Conservation (phyloP, 306 rosid genomes). For the Inga laurina region DNA sequence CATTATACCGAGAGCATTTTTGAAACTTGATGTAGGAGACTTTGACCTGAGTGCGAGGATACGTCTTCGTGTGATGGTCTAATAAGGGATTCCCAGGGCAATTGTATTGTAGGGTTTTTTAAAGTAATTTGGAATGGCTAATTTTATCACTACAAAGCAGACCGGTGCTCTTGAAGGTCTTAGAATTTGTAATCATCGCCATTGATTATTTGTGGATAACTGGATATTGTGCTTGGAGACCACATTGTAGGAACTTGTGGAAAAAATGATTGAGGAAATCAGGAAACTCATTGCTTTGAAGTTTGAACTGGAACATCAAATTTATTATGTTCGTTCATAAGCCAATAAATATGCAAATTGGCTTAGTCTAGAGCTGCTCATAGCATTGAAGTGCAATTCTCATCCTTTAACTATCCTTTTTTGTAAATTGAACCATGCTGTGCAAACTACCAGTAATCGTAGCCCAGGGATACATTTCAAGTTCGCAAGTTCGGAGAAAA, state of each 20-base stretch:
- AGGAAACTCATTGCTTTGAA: background rate
- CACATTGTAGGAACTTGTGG: background rate
- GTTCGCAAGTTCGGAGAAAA: background rate
- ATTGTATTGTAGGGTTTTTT: background rate
- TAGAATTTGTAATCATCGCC: background rate
- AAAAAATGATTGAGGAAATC: background rate
- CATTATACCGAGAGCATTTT: background rate
- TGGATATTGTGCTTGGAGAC: background rate
- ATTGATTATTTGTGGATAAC: background rate
- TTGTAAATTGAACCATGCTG: background rate
- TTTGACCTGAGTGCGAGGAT: background rate
- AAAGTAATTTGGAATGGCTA: background rate
- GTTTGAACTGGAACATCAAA: background rate
- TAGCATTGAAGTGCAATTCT: background rate
- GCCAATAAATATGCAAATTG: background rate
- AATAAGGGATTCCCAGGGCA: background rate
- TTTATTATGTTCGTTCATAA: background rate
- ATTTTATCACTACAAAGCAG: background rate
- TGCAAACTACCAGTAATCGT: background rate
- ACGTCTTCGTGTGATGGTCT: background rate
- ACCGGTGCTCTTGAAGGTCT: background rate
- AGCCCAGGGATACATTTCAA: background rate
- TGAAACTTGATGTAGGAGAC: background rate
- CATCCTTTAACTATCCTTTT: background rate
- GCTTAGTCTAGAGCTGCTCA: background rate